Evolutionary conservation across 192 early-diverging fungal species (phyloP).

Genomic region (Linnemannia elongata): DNA sequence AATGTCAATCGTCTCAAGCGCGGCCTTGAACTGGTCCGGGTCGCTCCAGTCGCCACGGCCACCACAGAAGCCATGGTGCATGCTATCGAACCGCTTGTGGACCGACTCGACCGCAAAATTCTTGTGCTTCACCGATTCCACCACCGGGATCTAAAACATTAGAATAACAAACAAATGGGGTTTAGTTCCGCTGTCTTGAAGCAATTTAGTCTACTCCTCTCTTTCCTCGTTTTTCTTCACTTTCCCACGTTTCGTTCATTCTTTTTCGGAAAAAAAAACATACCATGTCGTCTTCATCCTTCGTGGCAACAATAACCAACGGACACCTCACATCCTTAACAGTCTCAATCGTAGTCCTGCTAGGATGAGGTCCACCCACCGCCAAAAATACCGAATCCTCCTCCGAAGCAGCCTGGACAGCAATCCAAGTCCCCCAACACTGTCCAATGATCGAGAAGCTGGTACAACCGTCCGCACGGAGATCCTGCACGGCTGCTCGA

Average conservation of each 20-base stretch:
- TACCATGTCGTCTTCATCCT: slow-evolving; percentile 74
- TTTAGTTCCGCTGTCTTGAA: no score
- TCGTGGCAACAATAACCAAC: slow-evolving; percentile 68
- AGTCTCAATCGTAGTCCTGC: slow-evolving; percentile 60
- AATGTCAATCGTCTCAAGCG: slow-evolving; percentile 30
- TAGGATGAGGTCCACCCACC: slow-evolving; percentile 74
- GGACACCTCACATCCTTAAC: slow-evolving; percentile 69
- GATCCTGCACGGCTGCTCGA: slow-evolving; percentile 29
- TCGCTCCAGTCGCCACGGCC: slow-evolving; percentile 34
- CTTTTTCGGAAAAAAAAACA: background rate
- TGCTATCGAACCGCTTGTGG: slow-evolving; percentile 34
- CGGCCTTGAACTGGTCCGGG: slow-evolving; percentile 32
- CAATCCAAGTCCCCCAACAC: slow-evolving; percentile 77
- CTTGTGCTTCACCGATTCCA: slow-evolving; percentile 28
- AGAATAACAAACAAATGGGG: background rate
- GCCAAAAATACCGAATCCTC: slow-evolving; percentile 60
- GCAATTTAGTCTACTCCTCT: no score
- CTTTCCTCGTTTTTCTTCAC: no score
- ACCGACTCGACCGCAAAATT: slow-evolving; percentile 33
- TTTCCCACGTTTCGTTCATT: no score
- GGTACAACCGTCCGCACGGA: slow-evolving; percentile 58
- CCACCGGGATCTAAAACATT: slow-evolving; percentile 11
- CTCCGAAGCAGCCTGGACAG: slow-evolving; percentile 60
- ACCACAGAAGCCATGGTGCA: slow-evolving; percentile 32
- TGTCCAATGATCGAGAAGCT: slow-evolving; percentile 71